A percentile compares a stretch with the other conserved stretches of the same genome.
Evolutionary conservation across 164 flowering plant genomes (phyloP).

Genomic region (Chimonanthus praecox): DNA sequence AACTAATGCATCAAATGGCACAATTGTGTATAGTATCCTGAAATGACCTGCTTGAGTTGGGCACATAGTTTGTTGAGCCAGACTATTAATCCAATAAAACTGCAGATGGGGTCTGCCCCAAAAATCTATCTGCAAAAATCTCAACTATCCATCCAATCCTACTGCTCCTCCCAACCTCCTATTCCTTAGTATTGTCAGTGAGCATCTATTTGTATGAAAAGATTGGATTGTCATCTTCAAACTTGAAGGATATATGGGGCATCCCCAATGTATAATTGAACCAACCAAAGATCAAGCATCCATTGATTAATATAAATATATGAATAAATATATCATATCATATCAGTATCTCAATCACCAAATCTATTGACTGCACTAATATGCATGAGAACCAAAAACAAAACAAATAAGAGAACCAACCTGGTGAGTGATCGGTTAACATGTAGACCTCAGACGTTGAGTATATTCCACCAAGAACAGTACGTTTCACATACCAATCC

Average conservation of each 20-base stretch:
- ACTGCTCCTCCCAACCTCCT: neutral
- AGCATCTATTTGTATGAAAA: neutral
- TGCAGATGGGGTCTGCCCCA: neutral
- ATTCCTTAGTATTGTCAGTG: neutral
- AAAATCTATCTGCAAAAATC: neutral
- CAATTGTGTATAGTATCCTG: neutral
- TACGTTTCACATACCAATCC: conserved; percentile 94
- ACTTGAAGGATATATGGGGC: neutral
- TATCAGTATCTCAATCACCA: neutral
- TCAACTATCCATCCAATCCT: neutral
- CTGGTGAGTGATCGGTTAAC: conserved; percentile 92
- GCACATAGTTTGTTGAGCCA: neutral
- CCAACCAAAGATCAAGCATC: neutral
- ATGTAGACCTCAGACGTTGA: conserved; percentile 90
- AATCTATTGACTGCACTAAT: neutral
- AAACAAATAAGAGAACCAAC: conserved; percentile 24
- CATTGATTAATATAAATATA: too few species aligned
- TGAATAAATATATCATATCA: too few species aligned
- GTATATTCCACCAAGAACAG: conserved; percentile 88
- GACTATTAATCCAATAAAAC: neutral
- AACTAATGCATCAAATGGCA: neutral
- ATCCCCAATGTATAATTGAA: neutral
- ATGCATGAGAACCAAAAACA: neutral
- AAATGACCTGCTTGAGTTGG: neutral
- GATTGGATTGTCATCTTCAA: neutral